phyloP scores from a whole-genome alignment of 352 stramenopile genomes.

The Pythium brassicae region DNA sequence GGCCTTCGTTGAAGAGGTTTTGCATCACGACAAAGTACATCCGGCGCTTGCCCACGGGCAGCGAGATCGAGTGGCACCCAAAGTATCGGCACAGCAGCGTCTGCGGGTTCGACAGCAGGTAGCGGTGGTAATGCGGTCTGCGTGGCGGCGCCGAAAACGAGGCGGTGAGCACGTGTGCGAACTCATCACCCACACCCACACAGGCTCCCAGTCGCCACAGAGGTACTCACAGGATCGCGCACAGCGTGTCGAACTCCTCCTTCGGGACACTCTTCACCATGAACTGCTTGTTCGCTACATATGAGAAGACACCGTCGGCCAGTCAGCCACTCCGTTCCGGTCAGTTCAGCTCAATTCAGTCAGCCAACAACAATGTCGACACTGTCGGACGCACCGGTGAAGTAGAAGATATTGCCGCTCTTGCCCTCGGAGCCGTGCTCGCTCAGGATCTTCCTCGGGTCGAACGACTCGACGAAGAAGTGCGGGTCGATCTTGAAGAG shows the following conservation, averaged over 20 bases:
- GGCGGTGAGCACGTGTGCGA: neutral
- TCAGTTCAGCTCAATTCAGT: no score
- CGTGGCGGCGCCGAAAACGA: neutral
- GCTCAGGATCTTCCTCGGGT: slow-evolving; percentile 59
- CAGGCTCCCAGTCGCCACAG: neutral
- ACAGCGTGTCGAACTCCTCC: slow-evolving; percentile 78
- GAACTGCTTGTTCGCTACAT: slow-evolving; percentile 73
- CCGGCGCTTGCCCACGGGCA: slow-evolving; percentile 73
- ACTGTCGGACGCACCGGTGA: slow-evolving; percentile 34
- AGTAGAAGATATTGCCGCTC: slow-evolving; percentile 87
- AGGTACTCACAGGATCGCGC: slow-evolving; percentile 60
- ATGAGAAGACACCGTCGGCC: slow-evolving; percentile 9
- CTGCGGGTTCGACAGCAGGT: slow-evolving; percentile 67
- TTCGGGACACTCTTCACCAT: slow-evolving; percentile 88
- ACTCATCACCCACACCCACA: neutral
- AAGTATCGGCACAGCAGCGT: slow-evolving; percentile 80
- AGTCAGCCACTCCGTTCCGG: neutral
- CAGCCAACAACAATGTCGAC: neutral
- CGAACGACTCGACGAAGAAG: slow-evolving; percentile 76
- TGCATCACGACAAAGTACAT: slow-evolving; percentile 91
- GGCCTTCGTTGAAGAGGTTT: slow-evolving; percentile 77
- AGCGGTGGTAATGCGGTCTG: slow-evolving; percentile 72
- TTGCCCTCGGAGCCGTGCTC: slow-evolving; percentile 81
- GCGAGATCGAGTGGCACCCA: slow-evolving; percentile 81
- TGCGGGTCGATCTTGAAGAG: slow-evolving; percentile 69